A percentile compares a stretch with the other conserved stretches of the same genome.
Evolutionary conservation across 805 yeast species (phyloP).

Genomic region (Yamadazyma endophytica): DNA sequence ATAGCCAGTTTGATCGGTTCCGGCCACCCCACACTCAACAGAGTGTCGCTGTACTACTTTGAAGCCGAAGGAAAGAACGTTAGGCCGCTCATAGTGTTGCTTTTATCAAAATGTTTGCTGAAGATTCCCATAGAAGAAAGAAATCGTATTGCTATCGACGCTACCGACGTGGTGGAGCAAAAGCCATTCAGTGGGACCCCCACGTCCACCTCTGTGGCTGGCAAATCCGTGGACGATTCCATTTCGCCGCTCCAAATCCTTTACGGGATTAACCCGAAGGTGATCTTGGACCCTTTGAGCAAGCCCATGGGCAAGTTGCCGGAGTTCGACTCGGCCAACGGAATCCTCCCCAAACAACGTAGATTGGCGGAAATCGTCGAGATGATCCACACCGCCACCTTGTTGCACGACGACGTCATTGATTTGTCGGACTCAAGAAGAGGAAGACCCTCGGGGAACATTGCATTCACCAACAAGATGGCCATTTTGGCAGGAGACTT

Average conservation of each 20-base stretch:
- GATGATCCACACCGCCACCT: conserved; percentile 95
- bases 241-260: conserved; percentile 79
- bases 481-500: conserved; percentile 97
- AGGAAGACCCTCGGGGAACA: conserved; percentile 86
- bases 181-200: conserved; percentile 59
- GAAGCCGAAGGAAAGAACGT: conserved; percentile 96
- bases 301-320: conserved; percentile 74
- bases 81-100: conserved; percentile 82
- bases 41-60: conserved; percentile 92
- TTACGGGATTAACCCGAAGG: conserved; percentile 86
- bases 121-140: conserved; percentile 69
- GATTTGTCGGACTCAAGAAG: conserved; percentile 86
- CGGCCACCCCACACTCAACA: conserved; percentile 88
- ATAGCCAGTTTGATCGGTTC: conserved; percentile 86
- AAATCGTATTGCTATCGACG: conserved; percentile 58
- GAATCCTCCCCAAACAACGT: conserved; percentile 91
- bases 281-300: conserved; percentile 76
- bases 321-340: conserved; percentile 53
- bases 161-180: conserved; percentile 62
- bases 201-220: conserved; percentile 50
- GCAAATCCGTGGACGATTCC: conserved; percentile 55
- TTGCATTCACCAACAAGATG: conserved; percentile 95
- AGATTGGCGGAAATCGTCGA: conserved; percentile 96
- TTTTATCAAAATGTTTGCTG: conserved; percentile 76
- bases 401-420: conserved; percentile 95